A percentile compares a stretch with the other conserved stretches of the same genome.
These are phyloP conservation scores for Aspergillus heteromorphus DNA, from an alignment of 495 filamentous ascomycete species.

Conservation along the genomic window DNA sequence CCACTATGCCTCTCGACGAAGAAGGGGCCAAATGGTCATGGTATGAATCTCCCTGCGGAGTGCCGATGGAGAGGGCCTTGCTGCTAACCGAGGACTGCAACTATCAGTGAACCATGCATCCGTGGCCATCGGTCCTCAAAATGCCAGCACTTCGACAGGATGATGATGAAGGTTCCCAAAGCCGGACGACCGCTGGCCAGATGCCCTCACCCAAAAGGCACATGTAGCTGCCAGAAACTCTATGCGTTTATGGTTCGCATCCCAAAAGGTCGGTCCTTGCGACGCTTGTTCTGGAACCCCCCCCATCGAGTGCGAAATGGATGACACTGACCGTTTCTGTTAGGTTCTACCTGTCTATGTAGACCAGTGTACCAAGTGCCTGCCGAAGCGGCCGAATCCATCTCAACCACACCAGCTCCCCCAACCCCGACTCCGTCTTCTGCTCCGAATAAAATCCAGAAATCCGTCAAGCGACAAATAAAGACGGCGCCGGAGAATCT, in stretches of 20 bases:
- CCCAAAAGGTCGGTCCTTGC: slow-evolving; percentile 34
- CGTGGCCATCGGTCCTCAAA: slow-evolving; percentile 81
- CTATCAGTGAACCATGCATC: slow-evolving; percentile 69
- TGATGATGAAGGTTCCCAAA: slow-evolving; percentile 75
- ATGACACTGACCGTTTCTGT: not conserved
- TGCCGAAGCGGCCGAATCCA: slow-evolving; percentile 12
- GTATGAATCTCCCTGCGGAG: slow-evolving; percentile 22
- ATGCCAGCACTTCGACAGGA: slow-evolving; percentile 68
- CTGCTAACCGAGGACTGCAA: not conserved
- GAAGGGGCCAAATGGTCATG: slow-evolving; percentile 49
- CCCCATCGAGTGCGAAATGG: not conserved
- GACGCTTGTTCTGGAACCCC: not conserved
- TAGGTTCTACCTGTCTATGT: slow-evolving; percentile 37
- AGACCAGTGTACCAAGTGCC: slow-evolving; percentile 40
- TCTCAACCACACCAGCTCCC: slow-evolving; percentile 8
- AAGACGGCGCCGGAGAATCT: slow-evolving; percentile 24
- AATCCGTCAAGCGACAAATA: slow-evolving; percentile 19
- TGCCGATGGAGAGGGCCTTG: not conserved
- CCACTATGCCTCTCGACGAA: slow-evolving; percentile 45
- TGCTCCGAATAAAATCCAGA: slow-evolving; percentile 24
- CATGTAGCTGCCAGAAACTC: slow-evolving; percentile 50
- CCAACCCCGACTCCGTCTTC: slow-evolving; percentile 13
- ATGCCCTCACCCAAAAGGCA: slow-evolving; percentile 66
- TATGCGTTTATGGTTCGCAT: slow-evolving; percentile 50
- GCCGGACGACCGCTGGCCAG: slow-evolving; percentile 72